Base-by-base conservation (phyloP, 2,329 filamentous ascomycete species). In the Pseudomassariella vexata region DNA sequence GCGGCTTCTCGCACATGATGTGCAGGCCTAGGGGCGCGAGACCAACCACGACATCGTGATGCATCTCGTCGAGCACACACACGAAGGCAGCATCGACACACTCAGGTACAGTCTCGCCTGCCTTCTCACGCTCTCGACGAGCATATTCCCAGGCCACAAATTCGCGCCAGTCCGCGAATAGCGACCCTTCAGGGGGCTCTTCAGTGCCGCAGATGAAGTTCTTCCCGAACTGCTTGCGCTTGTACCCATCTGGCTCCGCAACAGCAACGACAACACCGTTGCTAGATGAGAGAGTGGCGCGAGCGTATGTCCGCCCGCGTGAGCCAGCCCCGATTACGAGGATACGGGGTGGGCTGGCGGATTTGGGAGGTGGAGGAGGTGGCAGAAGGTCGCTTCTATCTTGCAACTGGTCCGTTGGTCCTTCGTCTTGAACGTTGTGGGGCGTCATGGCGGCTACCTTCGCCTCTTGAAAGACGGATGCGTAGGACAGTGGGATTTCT, bases 1-100 rank as follows among this genome's bases (percentile, higher is more conserved):
- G 63, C 3, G 92, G 92, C 62, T 98, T 98, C 67, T 98, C 92
- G 55, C 88, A 94, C 69, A 95, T 85, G 42, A 96, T 78, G 56
- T 95, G 88, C 28, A 95, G 62, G 3, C 73, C 53, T 65, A 80
- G 61, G 9, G 74, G 74, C 2, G 84, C 81, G 32, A 95, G 68
- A 2, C 77, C 83, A 25, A 81, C 70, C 15, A 95, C 73, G 28
- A 90, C 86, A 35, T 88, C 81, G 30, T 79, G 79, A 57, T 98
- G 92, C 63, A 85, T 81, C 59, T 94, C 85, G 56, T 98, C 92
- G 8, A 90, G 69, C 3, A 94, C 87, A 55, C 73, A 78, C 12
- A 78, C 64, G 42, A 77, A 77, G 19, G 60, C 71, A 6, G 70
- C 81, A 39, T 83, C 79, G 3, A 84, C 68, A 2, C 78, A 78